Base-by-base conservation (phyloP, 1,284 basidiomycete genomes). In the Kwoniella shivajii region DNA sequence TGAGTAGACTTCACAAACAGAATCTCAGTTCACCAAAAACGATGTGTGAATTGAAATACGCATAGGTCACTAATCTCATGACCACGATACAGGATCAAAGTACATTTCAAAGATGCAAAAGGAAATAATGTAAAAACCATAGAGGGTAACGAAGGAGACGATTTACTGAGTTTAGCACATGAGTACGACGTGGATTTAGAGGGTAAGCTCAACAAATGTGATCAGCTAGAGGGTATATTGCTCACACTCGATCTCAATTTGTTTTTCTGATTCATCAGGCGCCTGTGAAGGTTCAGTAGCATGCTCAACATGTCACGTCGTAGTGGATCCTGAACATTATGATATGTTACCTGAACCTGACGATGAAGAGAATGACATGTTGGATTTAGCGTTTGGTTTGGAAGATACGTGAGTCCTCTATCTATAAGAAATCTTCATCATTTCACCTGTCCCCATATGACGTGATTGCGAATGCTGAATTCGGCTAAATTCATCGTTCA, bases 171-270 rank as follows among this genome's bases (percentile, higher is more conserved):
- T 42, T 83, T 99, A 56, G 94, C 95, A 2, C 94, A 97, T 74
- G 94, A 98, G 77, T 86, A 96, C 74, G 95, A 98, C 69, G 86
- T 99, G 55, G 95, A 99, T 73, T 82, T 99, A n/a, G 95, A 99
- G 83, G 94, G 93, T 89, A 58, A 63, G 84, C 69, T n/a, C n/a
- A n/a, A n/a, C n/a, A n/a, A n/a, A n/a, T n/a, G 22, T 24, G 30
- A n/a, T 56, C 22, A n/a, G n/a, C n/a, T n/a, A n/a, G n/a, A n/a
- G n/a, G n/a, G 10, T 30, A 24, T 38, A 6, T 26, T 24, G 33
- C n/a, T 41, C 38, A 6, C 38, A 41, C n/a, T 41, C 38, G n/a
- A 6, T 18, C 38, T 9, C n/a, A 7, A 41, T n/a, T 16, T 7
- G 38, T 18, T 22, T 18, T 41, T n/a, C n/a, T n/a, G 34, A 36